phyloP scores from a whole-genome alignment of 1,139 yeast species.

The Scheffersomyces segobiensis region DNA sequence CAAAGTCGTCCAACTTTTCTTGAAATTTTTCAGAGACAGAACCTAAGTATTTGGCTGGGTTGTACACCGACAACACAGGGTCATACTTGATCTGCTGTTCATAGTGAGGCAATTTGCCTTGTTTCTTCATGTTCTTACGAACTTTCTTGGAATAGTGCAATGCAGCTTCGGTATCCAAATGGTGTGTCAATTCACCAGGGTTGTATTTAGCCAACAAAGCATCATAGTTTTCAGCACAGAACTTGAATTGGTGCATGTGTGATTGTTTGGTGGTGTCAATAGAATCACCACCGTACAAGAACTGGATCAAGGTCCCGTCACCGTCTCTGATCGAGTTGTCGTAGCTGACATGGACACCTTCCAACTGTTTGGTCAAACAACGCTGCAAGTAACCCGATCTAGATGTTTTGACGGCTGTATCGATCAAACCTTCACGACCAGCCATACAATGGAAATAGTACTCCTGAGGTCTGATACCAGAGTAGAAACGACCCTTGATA shows the following conservation, averaged over 20 bases:
- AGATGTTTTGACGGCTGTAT: conserved; percentile 98
- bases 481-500: conserved; percentile 94
- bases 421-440: conserved; percentile 99
- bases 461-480: conserved; percentile 99
- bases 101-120: conserved; percentile 61
- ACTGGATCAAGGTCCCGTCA: conserved; percentile 92
- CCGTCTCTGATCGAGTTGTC: conserved; percentile 96
- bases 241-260: conserved; percentile 89
- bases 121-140: conserved; percentile 71
- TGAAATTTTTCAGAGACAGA: conserved; percentile 91
- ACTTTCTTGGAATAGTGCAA: conserved; percentile 78
- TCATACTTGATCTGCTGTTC: conserved; percentile 70
- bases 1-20: conserved; percentile 70
- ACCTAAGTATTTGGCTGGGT: conserved; percentile 89
- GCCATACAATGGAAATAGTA: conserved; percentile 99
- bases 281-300: conserved; percentile 97
- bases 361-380: conserved; percentile 96
- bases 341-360: conserved; percentile 92
- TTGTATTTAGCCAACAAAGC: conserved; percentile 84
- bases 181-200: conserved; percentile 73
- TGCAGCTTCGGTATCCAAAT: conserved; percentile 83
- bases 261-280: conserved; percentile 94
- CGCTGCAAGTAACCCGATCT: conserved; percentile 98
- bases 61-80: conserved; percentile 82
- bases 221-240: conserved; percentile 89